phyloP scores from a whole-genome alignment of 129 eudicot species.

The Glebionis coronaria region DNA sequence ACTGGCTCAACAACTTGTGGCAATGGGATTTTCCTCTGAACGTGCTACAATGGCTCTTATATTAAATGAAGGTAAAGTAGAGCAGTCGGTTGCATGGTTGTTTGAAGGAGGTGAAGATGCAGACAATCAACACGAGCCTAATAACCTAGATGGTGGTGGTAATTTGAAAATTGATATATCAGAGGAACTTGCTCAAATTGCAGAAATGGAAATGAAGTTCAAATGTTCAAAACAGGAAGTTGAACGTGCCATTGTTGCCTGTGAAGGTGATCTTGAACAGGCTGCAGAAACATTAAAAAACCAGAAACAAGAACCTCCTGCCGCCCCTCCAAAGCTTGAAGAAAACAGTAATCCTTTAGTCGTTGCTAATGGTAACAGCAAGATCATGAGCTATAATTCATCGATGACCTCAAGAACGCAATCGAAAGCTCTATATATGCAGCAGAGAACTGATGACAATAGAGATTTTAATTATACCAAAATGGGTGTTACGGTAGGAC shows the following conservation, averaged over 20 bases:
- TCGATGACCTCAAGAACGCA: constrained; percentile 26
- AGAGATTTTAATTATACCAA: constrained; percentile 62
- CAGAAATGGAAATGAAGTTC: constrained; percentile 57
- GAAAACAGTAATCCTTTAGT: constrained; percentile 57
- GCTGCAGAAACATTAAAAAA: constrained; percentile 59
- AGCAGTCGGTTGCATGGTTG: constrained; percentile 70
- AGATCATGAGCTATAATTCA: constrained; percentile 36
- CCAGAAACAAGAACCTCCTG: constrained; percentile 61
- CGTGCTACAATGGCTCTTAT: constrained; percentile 85
- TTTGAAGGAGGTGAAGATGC: constrained; percentile 69
- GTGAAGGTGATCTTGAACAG: constrained; percentile 77
- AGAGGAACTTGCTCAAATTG: constrained; percentile 63
- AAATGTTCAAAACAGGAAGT: constrained; percentile 71
- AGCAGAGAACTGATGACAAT: constrained; percentile 51
- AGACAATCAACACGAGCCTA: constrained; percentile 37
- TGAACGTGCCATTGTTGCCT: constrained; percentile 63
- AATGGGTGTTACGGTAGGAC: constrained; percentile 29
- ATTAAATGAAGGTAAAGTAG: constrained; percentile 68
- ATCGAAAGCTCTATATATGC: constrained; percentile 37
- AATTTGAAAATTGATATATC: constrained; percentile 71
- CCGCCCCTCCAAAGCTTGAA: constrained; percentile 44
- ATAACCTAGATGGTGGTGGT: constrained; percentile 48
- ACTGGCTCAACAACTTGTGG: constrained; percentile 69
- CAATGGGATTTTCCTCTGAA: constrained; percentile 77
- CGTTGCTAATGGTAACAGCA: constrained; percentile 39